Conservation (phyloP, 495 filamentous ascomycete species). For the Podospora comata region DNA sequence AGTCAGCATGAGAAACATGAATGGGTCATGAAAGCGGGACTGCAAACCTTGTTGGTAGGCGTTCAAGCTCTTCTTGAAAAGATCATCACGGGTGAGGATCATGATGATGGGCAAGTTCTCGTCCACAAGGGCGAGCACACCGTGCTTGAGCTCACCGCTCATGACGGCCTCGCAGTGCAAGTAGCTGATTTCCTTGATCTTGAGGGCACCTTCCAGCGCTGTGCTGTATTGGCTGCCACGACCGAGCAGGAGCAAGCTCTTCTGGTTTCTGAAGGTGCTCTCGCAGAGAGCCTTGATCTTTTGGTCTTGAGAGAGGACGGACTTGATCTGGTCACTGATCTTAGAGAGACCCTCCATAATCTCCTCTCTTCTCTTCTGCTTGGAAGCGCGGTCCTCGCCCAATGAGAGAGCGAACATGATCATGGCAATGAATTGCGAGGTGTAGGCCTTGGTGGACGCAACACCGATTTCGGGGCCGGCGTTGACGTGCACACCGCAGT, state of each 20-base stretch:
- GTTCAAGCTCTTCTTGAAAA: conserved; percentile 96
- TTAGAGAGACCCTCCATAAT: conserved; percentile 91
- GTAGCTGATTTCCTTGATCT: conserved; percentile 99
- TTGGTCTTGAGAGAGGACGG: conserved; percentile 85
- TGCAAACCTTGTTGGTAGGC: conserved; percentile 92
- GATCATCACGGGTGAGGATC: conserved; percentile 92
- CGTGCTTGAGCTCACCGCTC: conserved; percentile 98
- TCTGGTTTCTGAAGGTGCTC: conserved; percentile 92
- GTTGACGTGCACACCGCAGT: conserved; percentile 99
- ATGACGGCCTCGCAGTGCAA: conserved; percentile 99
- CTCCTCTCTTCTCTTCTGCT: conserved; percentile 87
- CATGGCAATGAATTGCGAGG: conserved; percentile 97
- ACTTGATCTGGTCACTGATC: conserved; percentile 86
- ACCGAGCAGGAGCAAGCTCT: conserved; percentile 87
- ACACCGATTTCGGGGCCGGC: conserved; percentile 98
- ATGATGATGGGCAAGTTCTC: conserved; percentile 99
- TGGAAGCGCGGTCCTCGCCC: conserved; percentile 92
- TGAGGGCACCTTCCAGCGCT: conserved; percentile 94
- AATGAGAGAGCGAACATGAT: conserved; percentile 98
- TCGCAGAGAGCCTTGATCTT: conserved; percentile 89
- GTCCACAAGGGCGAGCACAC: conserved; percentile 93
- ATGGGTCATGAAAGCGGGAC: background rate
- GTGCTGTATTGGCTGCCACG: conserved; percentile 96
- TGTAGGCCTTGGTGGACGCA: conserved; percentile 98
- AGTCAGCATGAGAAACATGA: conserved; percentile 17